Conservation (phyloP, 139 green algal genomes). For the Volvox africanus region DNA sequence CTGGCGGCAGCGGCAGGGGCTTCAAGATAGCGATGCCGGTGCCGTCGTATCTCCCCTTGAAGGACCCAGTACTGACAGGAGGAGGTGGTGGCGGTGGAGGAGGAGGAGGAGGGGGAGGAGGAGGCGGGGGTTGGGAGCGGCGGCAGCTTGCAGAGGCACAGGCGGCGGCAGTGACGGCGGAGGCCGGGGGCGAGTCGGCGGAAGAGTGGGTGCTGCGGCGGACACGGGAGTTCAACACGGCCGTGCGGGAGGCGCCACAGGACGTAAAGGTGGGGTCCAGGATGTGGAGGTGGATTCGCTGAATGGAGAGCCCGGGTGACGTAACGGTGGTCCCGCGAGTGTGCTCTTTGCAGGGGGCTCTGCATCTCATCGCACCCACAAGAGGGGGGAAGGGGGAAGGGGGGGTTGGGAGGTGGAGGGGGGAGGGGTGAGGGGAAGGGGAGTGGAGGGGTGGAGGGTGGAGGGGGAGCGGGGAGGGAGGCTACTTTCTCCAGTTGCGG, state of each 20-base stretch:
- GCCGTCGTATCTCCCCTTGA: slow-evolving; percentile 59
- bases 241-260: slow-evolving; percentile 70
- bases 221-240: slow-evolving; percentile 83
- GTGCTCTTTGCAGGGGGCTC: no score
- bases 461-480: no score
- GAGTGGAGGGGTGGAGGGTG: no score
- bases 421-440: no score
- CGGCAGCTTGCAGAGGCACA: slow-evolving; percentile 11
- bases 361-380: no score
- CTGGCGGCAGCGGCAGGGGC: background rate
- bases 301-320: background rate
- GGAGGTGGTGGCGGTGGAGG: background rate
- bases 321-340: background rate
- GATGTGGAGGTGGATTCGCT: background rate
- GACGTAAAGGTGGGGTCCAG: slow-evolving; percentile 44
- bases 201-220: slow-evolving; percentile 71
- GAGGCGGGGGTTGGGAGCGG: background rate
- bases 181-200: slow-evolving; percentile 64
- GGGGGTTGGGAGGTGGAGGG: no score
- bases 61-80: background rate
- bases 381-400: no score
- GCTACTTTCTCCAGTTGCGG: no score
- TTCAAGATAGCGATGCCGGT: slow-evolving; percentile 45
- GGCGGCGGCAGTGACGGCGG: slow-evolving; percentile 27
- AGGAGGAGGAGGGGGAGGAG: background rate